These are phyloP conservation scores for Hymenoscyphus albidus DNA, from an alignment of 2,329 filamentous ascomycete species.

Conservation along the genomic window DNA sequence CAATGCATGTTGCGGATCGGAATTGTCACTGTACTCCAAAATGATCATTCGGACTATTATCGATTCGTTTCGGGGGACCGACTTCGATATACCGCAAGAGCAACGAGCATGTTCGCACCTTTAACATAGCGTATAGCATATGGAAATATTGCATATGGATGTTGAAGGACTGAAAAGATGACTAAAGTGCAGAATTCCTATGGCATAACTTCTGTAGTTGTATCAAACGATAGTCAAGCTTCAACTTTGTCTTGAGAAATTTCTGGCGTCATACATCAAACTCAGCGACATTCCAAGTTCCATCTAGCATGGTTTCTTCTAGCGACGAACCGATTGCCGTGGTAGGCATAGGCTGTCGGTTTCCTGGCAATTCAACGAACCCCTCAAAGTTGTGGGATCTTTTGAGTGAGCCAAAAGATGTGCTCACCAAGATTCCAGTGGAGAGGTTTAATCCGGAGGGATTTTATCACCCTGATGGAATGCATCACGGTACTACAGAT, in stretches of 20 bases:
- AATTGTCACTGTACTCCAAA: not conserved
- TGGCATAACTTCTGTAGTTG: not conserved
- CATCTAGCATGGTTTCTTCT: not conserved
- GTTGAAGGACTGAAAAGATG: not conserved
- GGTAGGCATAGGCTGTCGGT: constrained; percentile 36
- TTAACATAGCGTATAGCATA: not conserved
- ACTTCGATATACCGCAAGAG: not conserved
- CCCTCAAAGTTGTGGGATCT: constrained; percentile 47
- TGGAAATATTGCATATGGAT: not conserved
- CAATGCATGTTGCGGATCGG: not conserved
- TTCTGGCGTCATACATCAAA: not conserved
- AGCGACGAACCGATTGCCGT: not conserved
- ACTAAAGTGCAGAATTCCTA: not conserved
- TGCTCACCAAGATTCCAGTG: constrained; percentile 40
- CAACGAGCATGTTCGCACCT: not conserved
- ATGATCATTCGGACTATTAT: too few relatives aligned
- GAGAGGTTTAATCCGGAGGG: constrained; percentile 45
- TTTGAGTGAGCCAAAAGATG: constrained; percentile 41
- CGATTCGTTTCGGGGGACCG: not conserved
- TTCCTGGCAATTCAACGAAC: constrained; percentile 37
- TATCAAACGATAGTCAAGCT: not conserved
- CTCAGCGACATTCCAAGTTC: not conserved
- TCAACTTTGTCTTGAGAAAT: not conserved
- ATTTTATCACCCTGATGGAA: constrained; percentile 49
- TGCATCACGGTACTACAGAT: constrained; percentile 29